phyloP scores from a whole-genome alignment of 305 asterid genomes.

The Fraxinus ornus region DNA sequence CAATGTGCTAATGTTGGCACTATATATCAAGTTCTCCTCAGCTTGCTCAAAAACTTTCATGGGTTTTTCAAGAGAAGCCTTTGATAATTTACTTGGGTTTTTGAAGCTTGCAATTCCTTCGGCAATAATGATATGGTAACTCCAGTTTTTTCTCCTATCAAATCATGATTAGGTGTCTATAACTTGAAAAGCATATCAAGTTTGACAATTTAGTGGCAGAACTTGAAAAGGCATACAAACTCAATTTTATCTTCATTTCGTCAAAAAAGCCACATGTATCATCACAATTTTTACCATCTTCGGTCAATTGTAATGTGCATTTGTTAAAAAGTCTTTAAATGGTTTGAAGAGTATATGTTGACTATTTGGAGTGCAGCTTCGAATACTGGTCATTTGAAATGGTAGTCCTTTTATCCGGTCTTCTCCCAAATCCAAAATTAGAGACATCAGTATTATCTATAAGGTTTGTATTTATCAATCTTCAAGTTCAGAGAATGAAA shows the following conservation, averaged over 20 bases:
- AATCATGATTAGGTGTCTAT: neutral
- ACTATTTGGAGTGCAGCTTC: constrained; percentile 36
- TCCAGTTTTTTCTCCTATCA: neutral
- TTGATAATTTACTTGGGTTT: constrained; percentile 36
- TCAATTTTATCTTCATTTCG: neutral
- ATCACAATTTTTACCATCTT: neutral
- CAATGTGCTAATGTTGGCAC: constrained; percentile 43
- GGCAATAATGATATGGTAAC: constrained; percentile 71
- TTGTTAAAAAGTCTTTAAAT: neutral
- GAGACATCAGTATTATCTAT: constrained; percentile 69
- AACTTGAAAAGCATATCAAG: neutral
- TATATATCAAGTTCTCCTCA: constrained; percentile 46
- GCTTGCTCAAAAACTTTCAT: constrained; percentile 41
- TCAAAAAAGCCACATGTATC: neutral
- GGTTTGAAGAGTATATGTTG: neutral
- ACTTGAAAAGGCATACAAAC: neutral
- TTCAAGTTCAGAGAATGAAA: neutral
- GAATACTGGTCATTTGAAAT: constrained; percentile 83
- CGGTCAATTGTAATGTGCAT: neutral
- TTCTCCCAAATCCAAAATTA: constrained; percentile 65
- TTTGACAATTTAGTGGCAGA: neutral
- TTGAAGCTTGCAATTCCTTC: constrained; percentile 67
- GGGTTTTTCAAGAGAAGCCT: constrained; percentile 57
- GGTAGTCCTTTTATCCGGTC: constrained; percentile 71
- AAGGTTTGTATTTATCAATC: constrained; percentile 41